Evolutionary conservation across 805 yeast genomes (phyloP), one percentile per base, ranked within the genome.

Genomic region (Wickerhamomyces ciferrii): DNA sequence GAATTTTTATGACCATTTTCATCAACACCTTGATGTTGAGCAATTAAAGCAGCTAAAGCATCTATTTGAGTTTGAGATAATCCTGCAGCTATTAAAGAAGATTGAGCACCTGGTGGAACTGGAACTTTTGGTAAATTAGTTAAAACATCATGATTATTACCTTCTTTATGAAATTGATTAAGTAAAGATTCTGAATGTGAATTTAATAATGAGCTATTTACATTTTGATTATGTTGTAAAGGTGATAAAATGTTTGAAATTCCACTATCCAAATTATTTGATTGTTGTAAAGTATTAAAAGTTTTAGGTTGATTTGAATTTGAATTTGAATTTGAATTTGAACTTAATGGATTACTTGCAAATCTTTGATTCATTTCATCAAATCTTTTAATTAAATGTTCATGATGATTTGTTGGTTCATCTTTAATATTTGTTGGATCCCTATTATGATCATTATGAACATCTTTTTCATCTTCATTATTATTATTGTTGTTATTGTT

Each of bases 61-160:
- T 83, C 87, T 14, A 86, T 84, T 60, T 86, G 94, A 34, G 79
- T 80, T 47, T 74, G 78, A 2, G 80, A 70, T 38, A 86, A 70
- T 0, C 94, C 94, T 2, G 83, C 88, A 7, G 79, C 76, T 7
- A 74, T 74, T 40, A 86, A 62, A 1, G 89, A 76, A 19, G 71
- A 65, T 51, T 79, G 76, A 2, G 91, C 92, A 11, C 89, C 88
- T 6, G 80, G 80, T 1, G 94, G 94, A 5, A 86, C 87, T 0
- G 77, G 75, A 15, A 82, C 79, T 52, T 76, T 75, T 15, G 90
- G 89, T 29, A 81, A 56, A 38, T 66, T 61, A 1, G 75, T 62
- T 5, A 74, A 54, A 19, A 72, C 58, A 31, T 71, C 63, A 34
- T 21, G 7, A 20, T 21, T 21, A n/a, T 14, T 10, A 14, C 6